Evolutionary conservation across 306 rosid species (phyloP).

Genomic region (Cicer pinnatifidum): DNA sequence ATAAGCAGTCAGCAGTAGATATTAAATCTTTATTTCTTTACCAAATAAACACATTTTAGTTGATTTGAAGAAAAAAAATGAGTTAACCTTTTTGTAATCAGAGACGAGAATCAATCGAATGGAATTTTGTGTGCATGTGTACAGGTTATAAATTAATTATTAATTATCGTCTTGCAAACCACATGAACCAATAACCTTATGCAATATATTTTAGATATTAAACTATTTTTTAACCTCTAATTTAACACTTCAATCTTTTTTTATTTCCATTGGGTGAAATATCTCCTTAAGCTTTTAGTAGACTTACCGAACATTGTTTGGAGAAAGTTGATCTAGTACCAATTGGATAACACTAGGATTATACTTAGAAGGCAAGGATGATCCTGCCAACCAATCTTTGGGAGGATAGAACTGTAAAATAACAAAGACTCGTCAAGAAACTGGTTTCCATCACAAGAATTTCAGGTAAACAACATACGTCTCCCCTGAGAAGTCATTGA

Average conservation of each 20-base stretch:
- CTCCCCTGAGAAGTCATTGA: slow-evolving; percentile 25
- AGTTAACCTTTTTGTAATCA: neutral
- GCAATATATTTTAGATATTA: neutral
- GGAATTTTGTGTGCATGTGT: slow-evolving; percentile 10
- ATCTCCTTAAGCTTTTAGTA: slow-evolving; percentile 24
- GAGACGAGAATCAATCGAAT: slow-evolving; percentile 6
- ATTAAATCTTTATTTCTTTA: neutral
- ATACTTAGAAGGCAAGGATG: slow-evolving; percentile 77
- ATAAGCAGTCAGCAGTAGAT: neutral
- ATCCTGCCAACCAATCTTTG: slow-evolving; percentile 86
- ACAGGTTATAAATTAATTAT: neutral
- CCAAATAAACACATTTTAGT: slow-evolving; percentile 3
- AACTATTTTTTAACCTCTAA: slow-evolving; percentile 36
- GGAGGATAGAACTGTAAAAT: slow-evolving; percentile 77
- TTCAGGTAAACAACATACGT: slow-evolving; percentile 18
- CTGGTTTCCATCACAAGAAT: slow-evolving; percentile 1
- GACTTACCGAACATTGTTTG: slow-evolving; percentile 75
- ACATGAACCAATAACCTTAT: slow-evolving; percentile 15
- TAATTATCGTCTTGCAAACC: slow-evolving; percentile 26
- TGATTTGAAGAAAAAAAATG: slow-evolving; percentile 8
- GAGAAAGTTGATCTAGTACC: slow-evolving; percentile 80
- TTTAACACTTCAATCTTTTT: neutral
- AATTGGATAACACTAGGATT: slow-evolving; percentile 61
- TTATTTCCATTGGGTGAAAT: slow-evolving; percentile 5
- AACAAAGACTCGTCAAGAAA: slow-evolving; percentile 41